Conservation (phyloP, 2,329 filamentous ascomycete genomes). For the Ophioceras dolichostomum region DNA sequence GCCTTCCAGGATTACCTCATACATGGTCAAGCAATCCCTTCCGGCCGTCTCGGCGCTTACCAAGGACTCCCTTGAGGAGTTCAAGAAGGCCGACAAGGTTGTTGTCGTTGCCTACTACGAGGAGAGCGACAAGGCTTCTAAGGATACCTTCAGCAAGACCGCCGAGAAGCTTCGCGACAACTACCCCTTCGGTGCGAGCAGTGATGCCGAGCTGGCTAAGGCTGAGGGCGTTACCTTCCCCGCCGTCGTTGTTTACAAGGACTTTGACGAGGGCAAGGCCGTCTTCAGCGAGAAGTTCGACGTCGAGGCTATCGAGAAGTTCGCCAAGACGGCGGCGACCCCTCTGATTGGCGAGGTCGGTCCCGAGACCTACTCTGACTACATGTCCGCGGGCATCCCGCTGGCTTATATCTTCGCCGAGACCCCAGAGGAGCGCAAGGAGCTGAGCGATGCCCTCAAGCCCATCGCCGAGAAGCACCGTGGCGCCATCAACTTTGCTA, state of each 20-base stretch:
- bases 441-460: conserved; percentile 67
- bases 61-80: conserved; percentile 77
- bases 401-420: conserved; percentile 97
- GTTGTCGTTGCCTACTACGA: conserved; percentile 84
- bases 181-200: conserved; percentile 85
- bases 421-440: conserved; percentile 75
- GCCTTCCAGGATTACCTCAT: conserved; percentile 48
- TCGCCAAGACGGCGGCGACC: conserved; percentile 74
- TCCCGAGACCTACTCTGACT: conserved; percentile 88
- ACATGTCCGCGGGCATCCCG: conserved; percentile 87
- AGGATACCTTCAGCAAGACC: conserved; percentile 66
- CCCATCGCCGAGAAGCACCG: conserved; percentile 83
- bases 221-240: conserved; percentile 82
- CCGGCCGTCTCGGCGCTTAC: conserved; percentile 78
- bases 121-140: conserved; percentile 69
- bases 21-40: conserved; percentile 97
- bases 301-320: conserved; percentile 64
- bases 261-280: conserved; percentile 92
- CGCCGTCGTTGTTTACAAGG: conserved; percentile 88
- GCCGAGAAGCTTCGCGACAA: conserved; percentile 72
- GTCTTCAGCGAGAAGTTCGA: conserved; percentile 74
- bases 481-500: conserved; percentile 93
- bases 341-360: conserved; percentile 93
- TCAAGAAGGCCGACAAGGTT: conserved; percentile 97
- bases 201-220: conserved; percentile 73